Evolutionary conservation across 225 moss, liverwort and hornwort genomes (phyloP), one percentile per base, ranked within the genome.

Genomic region (Takakia lepidozioides): DNA sequence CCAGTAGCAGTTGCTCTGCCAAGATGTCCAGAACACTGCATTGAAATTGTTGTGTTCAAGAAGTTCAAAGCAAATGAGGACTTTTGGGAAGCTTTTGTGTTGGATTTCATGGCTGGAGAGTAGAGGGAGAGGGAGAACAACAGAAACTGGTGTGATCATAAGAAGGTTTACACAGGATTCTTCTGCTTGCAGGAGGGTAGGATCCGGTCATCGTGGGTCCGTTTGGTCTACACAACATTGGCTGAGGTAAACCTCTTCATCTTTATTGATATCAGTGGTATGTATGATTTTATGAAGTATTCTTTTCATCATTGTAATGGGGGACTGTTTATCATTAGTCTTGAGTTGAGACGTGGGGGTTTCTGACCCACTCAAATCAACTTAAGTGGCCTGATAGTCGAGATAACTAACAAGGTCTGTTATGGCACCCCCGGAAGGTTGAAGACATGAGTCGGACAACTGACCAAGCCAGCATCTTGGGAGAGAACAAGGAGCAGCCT

Each of bases 201-300:
- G 62, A 65, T 95, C 44, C 79, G 93, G 55, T 86, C 89, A 43
- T 75, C 89, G 52, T 95, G 93, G 93, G 81, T 95, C 68, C 83
- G 89, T 57, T 84, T 95, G 37, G 93, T 95, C 15, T 95, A 73
- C 50, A 56, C 86, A 49, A 84, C 86, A 55, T 37, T 95, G 32
- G 68, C 82, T 48, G 72, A 84, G 81, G 91, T 91, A 55, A 25
- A 5, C 2, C 3, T 46, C 45, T 46, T 4, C 9, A 5, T 46
- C 20, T 3, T 25, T 25, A 41, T 25, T 41, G 38, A 25, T n/a
- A 25, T 4, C 8, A 1, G 18, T 37, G 10, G 19, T 1, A 10
- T 18, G 51, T 32, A 28, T 17, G 15, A 11, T 2, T 19, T 15
- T 21, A 14, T 62, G 17, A 35, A 43, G 8, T 29, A 42, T 10